These are phyloP conservation scores for Cyclospora cayetanensis DNA, from an alignment of 169 alveolate species.

Conservation along the genomic window DNA sequence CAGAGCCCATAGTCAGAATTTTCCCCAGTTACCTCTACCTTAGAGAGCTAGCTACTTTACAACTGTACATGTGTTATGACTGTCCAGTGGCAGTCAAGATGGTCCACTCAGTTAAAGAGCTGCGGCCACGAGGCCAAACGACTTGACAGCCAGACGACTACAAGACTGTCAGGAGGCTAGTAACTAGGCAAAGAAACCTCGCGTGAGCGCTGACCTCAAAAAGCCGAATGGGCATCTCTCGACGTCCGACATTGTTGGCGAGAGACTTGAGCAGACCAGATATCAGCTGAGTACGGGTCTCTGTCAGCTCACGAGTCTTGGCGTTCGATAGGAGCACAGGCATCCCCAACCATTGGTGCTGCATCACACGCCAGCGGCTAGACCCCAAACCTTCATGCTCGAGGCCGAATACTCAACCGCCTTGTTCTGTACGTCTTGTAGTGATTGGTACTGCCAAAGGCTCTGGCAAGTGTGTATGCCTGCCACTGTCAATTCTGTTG, in stretches of 20 bases:
- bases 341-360: constrained; percentile 66
- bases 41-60: constrained; percentile 6
- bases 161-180: too few relatives aligned
- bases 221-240: constrained; percentile 85
- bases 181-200: too few relatives aligned
- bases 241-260: constrained; percentile 77
- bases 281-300: constrained; percentile 86
- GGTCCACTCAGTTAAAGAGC: too few relatives aligned
- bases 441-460: too few relatives aligned
- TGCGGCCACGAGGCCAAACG: too few relatives aligned
- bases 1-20: neutral
- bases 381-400: too few relatives aligned
- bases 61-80: too few relatives aligned
- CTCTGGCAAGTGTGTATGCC: too few relatives aligned
- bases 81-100: too few relatives aligned
- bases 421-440: too few relatives aligned
- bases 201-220: constrained; percentile 86
- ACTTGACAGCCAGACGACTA: too few relatives aligned
- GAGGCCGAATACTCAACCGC: too few relatives aligned
- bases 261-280: constrained; percentile 88
- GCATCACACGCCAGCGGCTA: neutral
- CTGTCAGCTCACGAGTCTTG: constrained; percentile 84
- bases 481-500: neutral
- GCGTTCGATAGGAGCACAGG: constrained; percentile 88
- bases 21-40: neutral